Evolutionary conservation across 768 basidiomycete species (phyloP).

Genomic region (Leccinum imitatum): DNA sequence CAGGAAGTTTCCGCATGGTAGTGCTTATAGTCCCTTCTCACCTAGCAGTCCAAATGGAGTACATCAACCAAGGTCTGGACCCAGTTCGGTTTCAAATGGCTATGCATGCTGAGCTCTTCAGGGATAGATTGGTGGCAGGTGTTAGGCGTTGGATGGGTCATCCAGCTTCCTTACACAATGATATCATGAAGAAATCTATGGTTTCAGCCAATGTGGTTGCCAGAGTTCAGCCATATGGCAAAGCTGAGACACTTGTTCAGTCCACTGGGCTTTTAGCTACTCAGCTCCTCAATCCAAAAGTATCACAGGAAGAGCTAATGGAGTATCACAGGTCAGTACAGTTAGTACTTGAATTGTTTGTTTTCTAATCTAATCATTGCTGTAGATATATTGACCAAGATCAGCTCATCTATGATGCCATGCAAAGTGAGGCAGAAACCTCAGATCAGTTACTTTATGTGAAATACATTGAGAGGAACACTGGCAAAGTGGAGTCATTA

Average conservation of each 20-base stretch:
- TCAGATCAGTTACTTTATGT: slow-evolving; percentile 60
- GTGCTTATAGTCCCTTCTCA: slow-evolving; percentile 75
- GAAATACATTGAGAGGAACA: slow-evolving; percentile 46
- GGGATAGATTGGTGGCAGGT: slow-evolving; percentile 67
- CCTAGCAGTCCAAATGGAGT: slow-evolving; percentile 45
- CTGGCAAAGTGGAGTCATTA: slow-evolving; percentile 18
- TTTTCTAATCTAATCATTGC: background rate
- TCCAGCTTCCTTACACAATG: slow-evolving; percentile 40
- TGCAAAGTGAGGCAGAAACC: slow-evolving; percentile 50
- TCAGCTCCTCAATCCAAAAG: slow-evolving; percentile 58
- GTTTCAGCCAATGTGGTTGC: slow-evolving; percentile 28
- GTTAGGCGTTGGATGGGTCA: slow-evolving; percentile 77
- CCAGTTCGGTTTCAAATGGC: slow-evolving; percentile 23
- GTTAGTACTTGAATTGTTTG: slow-evolving; percentile 34
- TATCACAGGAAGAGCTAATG: slow-evolving; percentile 60
- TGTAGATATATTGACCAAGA: slow-evolving; percentile 73
- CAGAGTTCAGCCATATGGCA: slow-evolving; percentile 30
- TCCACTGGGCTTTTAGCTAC: slow-evolving; percentile 61
- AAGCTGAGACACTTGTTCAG: slow-evolving; percentile 28
- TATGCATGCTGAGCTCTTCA: slow-evolving; percentile 1
- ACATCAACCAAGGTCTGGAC: slow-evolving; percentile 40
- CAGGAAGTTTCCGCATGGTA: slow-evolving; percentile 69
- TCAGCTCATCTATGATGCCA: slow-evolving; percentile 60
- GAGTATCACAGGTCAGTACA: slow-evolving; percentile 69
- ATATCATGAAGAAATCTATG: slow-evolving; percentile 42